phyloP scores from a whole-genome alignment of 163 green algal genomes.

The Volvox carteri region DNA sequence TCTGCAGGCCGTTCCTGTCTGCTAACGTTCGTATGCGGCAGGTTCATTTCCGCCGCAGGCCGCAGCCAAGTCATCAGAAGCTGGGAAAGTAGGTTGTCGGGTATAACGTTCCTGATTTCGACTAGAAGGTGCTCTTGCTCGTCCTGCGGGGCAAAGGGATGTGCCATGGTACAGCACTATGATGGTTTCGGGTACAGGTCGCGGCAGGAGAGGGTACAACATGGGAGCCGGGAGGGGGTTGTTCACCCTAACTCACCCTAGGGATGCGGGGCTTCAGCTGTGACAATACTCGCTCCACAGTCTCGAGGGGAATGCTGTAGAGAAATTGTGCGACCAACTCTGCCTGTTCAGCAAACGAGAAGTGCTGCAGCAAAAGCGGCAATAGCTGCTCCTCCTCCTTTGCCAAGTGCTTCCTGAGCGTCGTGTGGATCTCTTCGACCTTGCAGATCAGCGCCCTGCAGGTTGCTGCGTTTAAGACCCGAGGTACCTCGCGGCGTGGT shows the following conservation, averaged over 20 bases:
- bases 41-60: conserved; percentile 51
- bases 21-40: neutral
- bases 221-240: no score
- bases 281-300: conserved; percentile 86
- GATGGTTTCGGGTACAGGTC: no score
- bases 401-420: conserved; percentile 91
- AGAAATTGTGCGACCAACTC: conserved; percentile 93
- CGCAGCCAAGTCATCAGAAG: conserved; percentile 88
- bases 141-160: conserved; percentile 33
- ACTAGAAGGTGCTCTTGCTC: conserved; percentile 75
- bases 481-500: neutral
- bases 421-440: conserved; percentile 91
- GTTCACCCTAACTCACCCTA: no score
- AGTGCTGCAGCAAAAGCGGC: conserved; percentile 91
- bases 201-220: no score
- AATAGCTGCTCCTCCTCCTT: conserved; percentile 98
- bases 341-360: conserved; percentile 79
- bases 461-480: no score
- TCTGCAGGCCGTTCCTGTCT: neutral
- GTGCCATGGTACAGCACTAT: no score
- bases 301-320: conserved; percentile 91
- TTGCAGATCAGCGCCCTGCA: conserved; percentile 74
- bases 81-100: conserved; percentile 83
- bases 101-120: conserved; percentile 78
- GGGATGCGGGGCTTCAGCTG: conserved; percentile 70